Conservation (phyloP, 768 basidiomycete genomes). For the Tremella mesenterica region DNA sequence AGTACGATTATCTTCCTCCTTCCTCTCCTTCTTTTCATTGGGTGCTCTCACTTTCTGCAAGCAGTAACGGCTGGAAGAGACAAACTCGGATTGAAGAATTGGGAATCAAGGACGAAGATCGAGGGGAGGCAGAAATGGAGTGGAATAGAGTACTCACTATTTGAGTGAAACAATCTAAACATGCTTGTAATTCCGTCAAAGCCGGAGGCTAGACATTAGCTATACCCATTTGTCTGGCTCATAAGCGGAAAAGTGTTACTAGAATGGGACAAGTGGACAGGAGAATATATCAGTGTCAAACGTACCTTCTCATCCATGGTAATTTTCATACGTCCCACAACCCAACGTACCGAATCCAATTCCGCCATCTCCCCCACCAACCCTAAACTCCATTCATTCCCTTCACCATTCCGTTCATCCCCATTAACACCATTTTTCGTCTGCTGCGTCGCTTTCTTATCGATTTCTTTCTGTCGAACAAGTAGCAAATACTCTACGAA, state of each 20-base stretch:
- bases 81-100: too few species aligned
- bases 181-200: slow-evolving; percentile 90
- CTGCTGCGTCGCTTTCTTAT: slow-evolving; percentile 1
- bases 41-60: not conserved
- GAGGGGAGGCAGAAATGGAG: too few species aligned
- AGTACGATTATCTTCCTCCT: not conserved
- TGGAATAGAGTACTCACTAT: too few species aligned
- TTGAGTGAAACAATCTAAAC: slow-evolving; percentile 87
- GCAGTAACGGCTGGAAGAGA: not conserved
- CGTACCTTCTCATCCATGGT: slow-evolving; percentile 83
- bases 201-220: slow-evolving; percentile 83
- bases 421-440: slow-evolving; percentile 40
- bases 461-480: slow-evolving; percentile 44
- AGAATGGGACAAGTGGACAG: not conserved
- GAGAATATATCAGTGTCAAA: not conserved
- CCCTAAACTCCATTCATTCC: slow-evolving; percentile 16
- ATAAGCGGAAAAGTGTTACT: slow-evolving; percentile 4
- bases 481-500: slow-evolving; percentile 81
- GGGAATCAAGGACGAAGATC: too few species aligned
- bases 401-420: slow-evolving; percentile 1
- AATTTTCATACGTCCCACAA: slow-evolving; percentile 75
- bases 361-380: slow-evolving; percentile 78
- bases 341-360: slow-evolving; percentile 80
- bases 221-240: not conserved
- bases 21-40: not conserved